Base-by-base conservation (phyloP, 257 asterid genomes). In the Solanum commersonii region DNA sequence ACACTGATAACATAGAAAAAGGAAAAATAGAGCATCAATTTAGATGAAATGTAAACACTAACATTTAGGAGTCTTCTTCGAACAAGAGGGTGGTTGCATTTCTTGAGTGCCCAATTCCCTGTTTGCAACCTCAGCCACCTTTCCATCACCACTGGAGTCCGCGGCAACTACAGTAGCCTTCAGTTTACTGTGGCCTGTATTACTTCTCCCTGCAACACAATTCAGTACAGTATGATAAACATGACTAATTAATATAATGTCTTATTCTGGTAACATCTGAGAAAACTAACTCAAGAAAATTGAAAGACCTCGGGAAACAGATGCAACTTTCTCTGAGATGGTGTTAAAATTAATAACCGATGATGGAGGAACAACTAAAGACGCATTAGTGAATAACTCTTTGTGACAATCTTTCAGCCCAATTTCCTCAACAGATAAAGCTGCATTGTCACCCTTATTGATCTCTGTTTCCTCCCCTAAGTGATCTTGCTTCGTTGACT, bases 21-120 rank as follows among this genome's bases (percentile, higher is more conserved):
- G 63, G 78, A 84, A 81, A 70, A 63, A 78, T 35, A 86, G 76
- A 79, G 31, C 65, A 68, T 22, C 82, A 70, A 20, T 23, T 84
- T 38, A 70, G 38, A 90, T 59, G 87, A 90, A 27, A 90, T 52
- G 18, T 82, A 29, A 82, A 82, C 85, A 52, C 94, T 90, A 59
- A 96, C 98, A 87, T 88, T 93, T 93, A 88, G 92, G 89, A 20
- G 86, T 90, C 91, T 87, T 93, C 88, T 89, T 89, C 86, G 81
- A 84, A 79, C 83, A 87, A 83, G 35, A 42, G 71, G 86, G 73
- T 83, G 91, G 88, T 86, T 88, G 89, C 88, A 72, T 82, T 89
- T 93, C 93, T 77, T 37, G 88, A 60, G 83, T 78, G 31, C 85
- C 81, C 38, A 88, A 90, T 87, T 87, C 90, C 81, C 76, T 88